Evolutionary conservation across 139 green algal genomes (phyloP).

Genomic region (Coccomyxa sp.): DNA sequence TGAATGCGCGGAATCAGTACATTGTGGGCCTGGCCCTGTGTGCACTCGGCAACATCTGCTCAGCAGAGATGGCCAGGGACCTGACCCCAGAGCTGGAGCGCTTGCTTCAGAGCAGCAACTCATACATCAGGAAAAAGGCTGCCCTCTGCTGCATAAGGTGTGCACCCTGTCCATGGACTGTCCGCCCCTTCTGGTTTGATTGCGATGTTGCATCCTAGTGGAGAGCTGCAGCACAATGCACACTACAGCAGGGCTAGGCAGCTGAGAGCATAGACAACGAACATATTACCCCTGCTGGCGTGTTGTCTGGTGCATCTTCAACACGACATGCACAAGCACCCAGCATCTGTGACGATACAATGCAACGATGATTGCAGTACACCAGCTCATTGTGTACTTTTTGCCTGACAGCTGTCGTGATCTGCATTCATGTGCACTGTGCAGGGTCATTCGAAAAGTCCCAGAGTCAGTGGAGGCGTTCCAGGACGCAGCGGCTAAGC

Average conservation of each 20-base stretch:
- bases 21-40: constrained; percentile 89
- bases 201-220: background rate
- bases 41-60: constrained; percentile 96
- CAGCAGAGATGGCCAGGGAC: constrained; percentile 95
- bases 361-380: no score
- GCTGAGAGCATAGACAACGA: background rate
- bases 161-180: background rate
- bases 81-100: constrained; percentile 89
- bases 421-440: background rate
- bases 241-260: background rate
- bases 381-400: no score
- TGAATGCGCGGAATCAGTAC: constrained; percentile 80
- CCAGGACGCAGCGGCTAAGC: constrained; percentile 51
- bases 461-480: constrained; percentile 90
- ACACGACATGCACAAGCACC: no score
- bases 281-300: no score
- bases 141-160: constrained; percentile 75
- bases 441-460: constrained; percentile 86
- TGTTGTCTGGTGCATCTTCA: no score
- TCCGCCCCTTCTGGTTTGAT: background rate
- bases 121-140: constrained; percentile 95
- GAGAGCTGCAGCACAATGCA: background rate
- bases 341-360: no score
- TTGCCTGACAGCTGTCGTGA: no score
- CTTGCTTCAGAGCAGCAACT: constrained; percentile 69